Evolutionary conservation across 2,329 filamentous ascomycete species (phyloP).

Genomic region (Lojkania enalia): DNA sequence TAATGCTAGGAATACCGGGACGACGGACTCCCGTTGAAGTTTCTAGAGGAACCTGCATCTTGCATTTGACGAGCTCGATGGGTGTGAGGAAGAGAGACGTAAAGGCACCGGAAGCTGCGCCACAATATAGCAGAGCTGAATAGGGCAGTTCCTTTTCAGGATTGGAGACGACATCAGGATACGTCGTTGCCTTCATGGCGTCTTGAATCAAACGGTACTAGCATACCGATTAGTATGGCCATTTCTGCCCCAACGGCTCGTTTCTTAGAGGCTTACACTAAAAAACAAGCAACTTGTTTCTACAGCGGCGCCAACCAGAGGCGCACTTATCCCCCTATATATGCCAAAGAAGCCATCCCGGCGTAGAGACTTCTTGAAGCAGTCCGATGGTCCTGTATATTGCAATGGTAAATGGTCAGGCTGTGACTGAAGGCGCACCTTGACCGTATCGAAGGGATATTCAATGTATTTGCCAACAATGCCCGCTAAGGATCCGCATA

Average conservation of each 20-base stretch:
- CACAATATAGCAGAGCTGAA: slow-evolving; percentile 74
- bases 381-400: slow-evolving; percentile 88
- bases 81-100: slow-evolving; percentile 91
- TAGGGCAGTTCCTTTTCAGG: slow-evolving; percentile 66
- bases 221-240: slow-evolving; percentile 22
- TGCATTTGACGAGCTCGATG: slow-evolving; percentile 97
- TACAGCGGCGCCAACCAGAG: slow-evolving; percentile 84
- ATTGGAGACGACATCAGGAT: slow-evolving; percentile 50
- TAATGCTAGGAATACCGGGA: slow-evolving; percentile 69
- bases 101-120: slow-evolving; percentile 83
- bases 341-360: slow-evolving; percentile 79
- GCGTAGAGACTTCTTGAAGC: slow-evolving; percentile 83
- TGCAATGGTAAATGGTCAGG: slow-evolving; percentile 78
- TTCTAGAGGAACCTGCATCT: slow-evolving; percentile 78
- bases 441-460: slow-evolving; percentile 98
- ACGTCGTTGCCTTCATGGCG: slow-evolving; percentile 65
- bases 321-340: slow-evolving; percentile 91
- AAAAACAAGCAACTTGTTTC: slow-evolving; percentile 94
- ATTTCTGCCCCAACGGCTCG: not conserved
- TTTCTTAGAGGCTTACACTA: slow-evolving; percentile 55
- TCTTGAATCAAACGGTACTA: slow-evolving; percentile 57
- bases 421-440: slow-evolving; percentile 96
- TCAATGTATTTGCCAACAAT: slow-evolving; percentile 94
- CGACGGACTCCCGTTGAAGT: slow-evolving; percentile 48
- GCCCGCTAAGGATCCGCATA: slow-evolving; percentile 89